Conservation (phyloP, 768 basidiomycete genomes). For the Termitomyces sp. region DNA sequence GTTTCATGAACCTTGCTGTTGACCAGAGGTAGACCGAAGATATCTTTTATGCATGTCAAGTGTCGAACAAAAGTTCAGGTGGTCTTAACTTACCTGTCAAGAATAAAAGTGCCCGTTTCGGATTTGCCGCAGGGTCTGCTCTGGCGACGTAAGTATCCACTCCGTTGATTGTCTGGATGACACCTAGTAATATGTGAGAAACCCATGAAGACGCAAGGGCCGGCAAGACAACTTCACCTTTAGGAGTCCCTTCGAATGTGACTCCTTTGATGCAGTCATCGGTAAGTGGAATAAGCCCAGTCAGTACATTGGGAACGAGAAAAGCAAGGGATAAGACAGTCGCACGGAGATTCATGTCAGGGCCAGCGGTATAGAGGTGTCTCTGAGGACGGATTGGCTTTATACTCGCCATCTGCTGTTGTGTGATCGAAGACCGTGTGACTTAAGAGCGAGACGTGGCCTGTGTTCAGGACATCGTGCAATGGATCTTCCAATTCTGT, state of each 20-base stretch:
- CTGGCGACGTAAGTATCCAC: constrained; percentile 11
- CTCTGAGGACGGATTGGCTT: neutral
- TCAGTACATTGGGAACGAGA: neutral
- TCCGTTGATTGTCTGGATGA: constrained; percentile 11
- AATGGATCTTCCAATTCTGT: neutral
- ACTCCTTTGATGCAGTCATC: constrained; percentile 13
- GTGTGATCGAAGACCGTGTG: neutral
- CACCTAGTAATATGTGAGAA: neutral
- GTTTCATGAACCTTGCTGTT: constrained; percentile 10
- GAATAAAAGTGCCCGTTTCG: constrained; percentile 8
- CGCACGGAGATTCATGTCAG: constrained; percentile 5
- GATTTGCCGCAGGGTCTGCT: constrained; percentile 6
- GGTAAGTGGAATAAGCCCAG: constrained; percentile 8
- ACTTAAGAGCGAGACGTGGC: neutral
- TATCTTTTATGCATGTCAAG: constrained; percentile 6
- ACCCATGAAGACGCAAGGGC: neutral
- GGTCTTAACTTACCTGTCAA: constrained; percentile 7
- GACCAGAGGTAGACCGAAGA: constrained; percentile 13
- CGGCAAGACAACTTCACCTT: neutral
- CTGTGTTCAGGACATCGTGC: neutral
- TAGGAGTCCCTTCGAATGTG: constrained; percentile 11
- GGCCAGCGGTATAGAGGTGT: neutral
- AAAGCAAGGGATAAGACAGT: neutral
- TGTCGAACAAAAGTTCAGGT: neutral
- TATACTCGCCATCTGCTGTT: neutral